phyloP scores from a whole-genome alignment of 2,329 filamentous ascomycete genomes.

The Boeremia lycopersici region DNA sequence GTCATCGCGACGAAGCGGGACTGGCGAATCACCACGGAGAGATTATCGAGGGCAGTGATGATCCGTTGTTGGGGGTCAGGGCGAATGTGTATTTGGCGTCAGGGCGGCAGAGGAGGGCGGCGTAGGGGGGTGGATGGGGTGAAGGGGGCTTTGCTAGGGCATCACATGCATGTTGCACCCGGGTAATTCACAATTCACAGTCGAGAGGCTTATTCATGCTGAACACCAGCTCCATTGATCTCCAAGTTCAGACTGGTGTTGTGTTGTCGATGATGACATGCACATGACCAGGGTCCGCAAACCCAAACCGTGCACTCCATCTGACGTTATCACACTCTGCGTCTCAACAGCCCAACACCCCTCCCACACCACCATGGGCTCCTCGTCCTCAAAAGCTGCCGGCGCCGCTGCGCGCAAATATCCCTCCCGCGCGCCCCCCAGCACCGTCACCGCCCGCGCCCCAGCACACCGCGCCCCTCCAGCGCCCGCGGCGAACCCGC shows the following conservation, averaged over 20 bases:
- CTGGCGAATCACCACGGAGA: slow-evolving; percentile 18
- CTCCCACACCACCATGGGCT: slow-evolving; percentile 54
- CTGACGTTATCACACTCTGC: slow-evolving; percentile 32
- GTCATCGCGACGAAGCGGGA: slow-evolving; percentile 16
- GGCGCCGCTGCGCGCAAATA: slow-evolving; percentile 61
- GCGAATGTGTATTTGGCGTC: slow-evolving; percentile 63
- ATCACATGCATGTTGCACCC: not conserved
- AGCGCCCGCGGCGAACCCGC: slow-evolving; percentile 48
- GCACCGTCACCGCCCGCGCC: slow-evolving; percentile 40
- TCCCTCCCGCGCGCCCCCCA: slow-evolving; percentile 54
- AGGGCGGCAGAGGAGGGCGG: slow-evolving; percentile 59
- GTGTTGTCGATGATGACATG: not conserved
- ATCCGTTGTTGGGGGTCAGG: slow-evolving; percentile 63
- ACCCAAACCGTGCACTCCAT: slow-evolving; percentile 19
- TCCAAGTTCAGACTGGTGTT: too few species aligned
- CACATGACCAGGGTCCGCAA: slow-evolving; percentile 7
- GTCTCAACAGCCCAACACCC: slow-evolving; percentile 29
- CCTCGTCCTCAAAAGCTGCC: slow-evolving; percentile 63
- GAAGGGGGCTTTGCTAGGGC: slow-evolving; percentile 6
- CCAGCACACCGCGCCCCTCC: slow-evolving; percentile 39
- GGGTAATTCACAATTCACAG: too few species aligned
- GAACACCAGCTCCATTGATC: too few species aligned
- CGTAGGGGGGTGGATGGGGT: slow-evolving; percentile 23
- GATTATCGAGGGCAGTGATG: slow-evolving; percentile 55
- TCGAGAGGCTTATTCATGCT: too few species aligned